These are phyloP conservation scores for Angophora floribunda DNA, from an alignment of 345 rosid genomes.

Conservation along the genomic window DNA sequence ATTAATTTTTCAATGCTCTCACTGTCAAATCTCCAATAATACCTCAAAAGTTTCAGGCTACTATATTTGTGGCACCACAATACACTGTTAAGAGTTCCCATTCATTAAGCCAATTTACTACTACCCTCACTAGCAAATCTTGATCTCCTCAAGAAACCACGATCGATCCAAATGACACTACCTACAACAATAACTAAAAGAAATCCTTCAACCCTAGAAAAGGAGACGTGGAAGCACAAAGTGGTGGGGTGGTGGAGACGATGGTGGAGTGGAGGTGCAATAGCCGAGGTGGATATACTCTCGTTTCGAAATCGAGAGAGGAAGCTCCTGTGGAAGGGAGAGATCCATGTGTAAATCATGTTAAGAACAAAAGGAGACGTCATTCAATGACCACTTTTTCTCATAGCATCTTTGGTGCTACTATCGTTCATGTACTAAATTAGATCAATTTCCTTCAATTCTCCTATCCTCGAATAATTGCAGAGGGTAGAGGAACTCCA, in stretches of 20 bases:
- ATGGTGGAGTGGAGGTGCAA: neutral
- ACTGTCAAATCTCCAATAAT: neutral
- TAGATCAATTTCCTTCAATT: neutral
- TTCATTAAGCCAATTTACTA: neutral
- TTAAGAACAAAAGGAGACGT: neutral
- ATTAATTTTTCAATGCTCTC: neutral
- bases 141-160: neutral
- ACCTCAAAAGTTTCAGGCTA: neutral
- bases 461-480: neutral
- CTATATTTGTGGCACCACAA: neutral
- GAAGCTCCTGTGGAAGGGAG: neutral
- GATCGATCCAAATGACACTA: neutral
- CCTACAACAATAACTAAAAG: neutral
- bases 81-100: neutral
- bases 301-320: neutral
- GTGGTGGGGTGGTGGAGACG: neutral
- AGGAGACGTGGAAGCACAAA: neutral
- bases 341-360: neutral
- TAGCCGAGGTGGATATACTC: neutral
- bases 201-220: neutral
- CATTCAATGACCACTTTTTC: neutral
- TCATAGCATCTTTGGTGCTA: neutral
- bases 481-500: neutral
- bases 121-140: neutral
- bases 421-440: neutral